A percentile compares a stretch with the other conserved stretches of the same genome.
Conservation (phyloP, 495 filamentous ascomycete genomes). For the Daldinia concentrica region DNA sequence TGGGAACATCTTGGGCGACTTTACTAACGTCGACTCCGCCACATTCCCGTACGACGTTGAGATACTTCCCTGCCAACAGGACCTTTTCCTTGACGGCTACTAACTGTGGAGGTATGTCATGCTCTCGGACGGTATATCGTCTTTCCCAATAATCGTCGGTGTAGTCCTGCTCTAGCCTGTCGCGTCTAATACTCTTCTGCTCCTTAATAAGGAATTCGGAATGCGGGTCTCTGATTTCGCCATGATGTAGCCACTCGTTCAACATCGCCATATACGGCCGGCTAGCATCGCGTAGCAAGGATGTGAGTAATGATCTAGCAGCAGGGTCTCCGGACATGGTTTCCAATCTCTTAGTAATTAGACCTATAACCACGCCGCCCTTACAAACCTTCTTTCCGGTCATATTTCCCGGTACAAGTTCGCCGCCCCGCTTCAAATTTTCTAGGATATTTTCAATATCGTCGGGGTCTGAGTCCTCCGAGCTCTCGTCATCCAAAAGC, state of each 20-base stretch:
- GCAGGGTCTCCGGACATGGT: conserved; percentile 93
- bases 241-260: conserved; percentile 98
- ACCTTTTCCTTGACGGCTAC: conserved; percentile 94
- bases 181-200: conserved; percentile 91
- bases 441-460: conserved; percentile 77
- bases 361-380: conserved; percentile 85
- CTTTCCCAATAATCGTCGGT: conserved; percentile 99
- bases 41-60: conserved; percentile 97
- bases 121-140: conserved; percentile 90
- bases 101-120: conserved; percentile 91
- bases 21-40: conserved; percentile 95
- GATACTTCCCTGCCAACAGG: conserved; percentile 92
- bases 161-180: conserved; percentile 92
- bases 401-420: conserved; percentile 78
- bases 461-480: conserved; percentile 83
- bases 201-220: conserved; percentile 94
- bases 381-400: conserved; percentile 92
- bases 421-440: conserved; percentile 86
- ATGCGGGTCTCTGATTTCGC: conserved; percentile 93
- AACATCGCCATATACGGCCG: conserved; percentile 97
- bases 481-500: conserved; percentile 83
- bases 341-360: conserved; percentile 84
- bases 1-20: conserved; percentile 85
- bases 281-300: conserved; percentile 84
- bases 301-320: conserved; percentile 79